These are phyloP conservation scores for Euphorbia tirucalli DNA, from an alignment of 345 rosid species.

Conservation along the genomic window DNA sequence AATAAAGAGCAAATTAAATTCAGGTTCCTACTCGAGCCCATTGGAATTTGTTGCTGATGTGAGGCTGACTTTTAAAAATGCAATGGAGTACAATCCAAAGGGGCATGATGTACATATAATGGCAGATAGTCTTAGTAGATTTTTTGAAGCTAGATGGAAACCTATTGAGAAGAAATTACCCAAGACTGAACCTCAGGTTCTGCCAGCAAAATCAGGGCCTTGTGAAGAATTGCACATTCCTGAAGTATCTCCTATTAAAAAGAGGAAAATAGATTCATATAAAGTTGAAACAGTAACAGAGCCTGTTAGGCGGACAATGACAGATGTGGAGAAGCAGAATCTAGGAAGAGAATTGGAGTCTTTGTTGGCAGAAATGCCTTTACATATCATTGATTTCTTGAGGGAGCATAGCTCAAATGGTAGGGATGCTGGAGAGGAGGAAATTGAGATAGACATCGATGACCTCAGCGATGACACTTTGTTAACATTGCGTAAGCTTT, in stretches of 20 bases:
- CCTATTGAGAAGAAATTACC: slow-evolving; percentile 27
- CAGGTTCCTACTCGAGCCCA: slow-evolving; percentile 29
- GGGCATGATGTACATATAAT: slow-evolving; percentile 40
- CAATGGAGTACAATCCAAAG: slow-evolving; percentile 47
- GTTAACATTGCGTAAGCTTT: slow-evolving; percentile 25
- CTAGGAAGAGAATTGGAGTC: slow-evolving; percentile 18
- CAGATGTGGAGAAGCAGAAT: slow-evolving; percentile 18
- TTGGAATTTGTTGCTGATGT: slow-evolving; percentile 47
- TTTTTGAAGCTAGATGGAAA: slow-evolving; percentile 37
- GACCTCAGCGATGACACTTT: slow-evolving; percentile 27
- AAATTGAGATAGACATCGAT: slow-evolving; percentile 34
- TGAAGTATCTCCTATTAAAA: slow-evolving; percentile 19
- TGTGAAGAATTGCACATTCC: background rate
- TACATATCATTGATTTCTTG: slow-evolving; percentile 27
- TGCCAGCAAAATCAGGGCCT: background rate
- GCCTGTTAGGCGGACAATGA: slow-evolving; percentile 17
- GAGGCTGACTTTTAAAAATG: slow-evolving; percentile 53
- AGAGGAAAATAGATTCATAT: slow-evolving; percentile 15
- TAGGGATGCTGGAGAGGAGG: slow-evolving; percentile 22
- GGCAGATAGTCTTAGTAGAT: slow-evolving; percentile 39
- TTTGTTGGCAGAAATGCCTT: slow-evolving; percentile 25
- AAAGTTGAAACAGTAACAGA: slow-evolving; percentile 16
- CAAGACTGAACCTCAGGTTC: background rate
- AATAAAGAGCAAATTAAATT: slow-evolving; percentile 33
- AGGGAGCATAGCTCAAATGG: slow-evolving; percentile 20